phyloP scores from a whole-genome alignment of 1,284 basidiomycete genomes.

The Trichosporon inkin region DNA sequence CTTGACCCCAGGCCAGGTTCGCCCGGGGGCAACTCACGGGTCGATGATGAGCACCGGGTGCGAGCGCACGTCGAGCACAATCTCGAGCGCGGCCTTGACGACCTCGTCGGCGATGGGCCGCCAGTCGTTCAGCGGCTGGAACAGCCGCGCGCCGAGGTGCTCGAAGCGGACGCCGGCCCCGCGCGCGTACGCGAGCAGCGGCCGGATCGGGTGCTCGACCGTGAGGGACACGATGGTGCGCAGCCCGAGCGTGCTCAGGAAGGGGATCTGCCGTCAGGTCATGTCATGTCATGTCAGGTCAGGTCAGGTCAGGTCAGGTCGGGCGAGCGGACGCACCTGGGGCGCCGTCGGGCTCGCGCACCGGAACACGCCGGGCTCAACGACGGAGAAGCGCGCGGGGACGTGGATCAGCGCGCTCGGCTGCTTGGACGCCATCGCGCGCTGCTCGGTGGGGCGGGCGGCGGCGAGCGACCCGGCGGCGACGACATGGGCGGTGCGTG shows the following conservation, averaged over 20 bases:
- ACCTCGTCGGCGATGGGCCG: conserved; percentile 46
- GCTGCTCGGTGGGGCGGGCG: no score
- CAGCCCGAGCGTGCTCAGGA: conserved; percentile 37
- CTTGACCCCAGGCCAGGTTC: not conserved
- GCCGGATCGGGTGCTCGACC: conserved; percentile 44
- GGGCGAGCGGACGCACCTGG: conserved; percentile 41
- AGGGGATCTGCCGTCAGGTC: conserved; percentile 36
- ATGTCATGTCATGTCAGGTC: no score
- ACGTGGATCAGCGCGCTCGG: conserved; percentile 38
- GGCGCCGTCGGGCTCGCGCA: conserved; percentile 42
- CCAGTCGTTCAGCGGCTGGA: conserved; percentile 43
- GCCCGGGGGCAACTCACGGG: conserved; percentile 31
- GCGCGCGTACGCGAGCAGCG: conserved; percentile 31
- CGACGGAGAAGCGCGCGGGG: conserved; percentile 41
- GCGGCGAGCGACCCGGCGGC: no score
- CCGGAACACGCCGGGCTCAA: conserved; percentile 45
- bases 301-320: no score
- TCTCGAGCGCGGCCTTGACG: conserved; percentile 46
- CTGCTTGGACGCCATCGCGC: conserved; percentile 28
- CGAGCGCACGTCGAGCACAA: conserved; percentile 37
- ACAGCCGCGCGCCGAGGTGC: conserved; percentile 42
- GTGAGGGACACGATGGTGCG: conserved; percentile 46
- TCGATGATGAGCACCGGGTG: conserved; percentile 47
- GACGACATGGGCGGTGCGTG: no score
- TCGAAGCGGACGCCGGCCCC: conserved; percentile 37